Evolutionary conservation across 1,139 yeast species (phyloP).

Genomic region (Kodamaea suecica): DNA sequence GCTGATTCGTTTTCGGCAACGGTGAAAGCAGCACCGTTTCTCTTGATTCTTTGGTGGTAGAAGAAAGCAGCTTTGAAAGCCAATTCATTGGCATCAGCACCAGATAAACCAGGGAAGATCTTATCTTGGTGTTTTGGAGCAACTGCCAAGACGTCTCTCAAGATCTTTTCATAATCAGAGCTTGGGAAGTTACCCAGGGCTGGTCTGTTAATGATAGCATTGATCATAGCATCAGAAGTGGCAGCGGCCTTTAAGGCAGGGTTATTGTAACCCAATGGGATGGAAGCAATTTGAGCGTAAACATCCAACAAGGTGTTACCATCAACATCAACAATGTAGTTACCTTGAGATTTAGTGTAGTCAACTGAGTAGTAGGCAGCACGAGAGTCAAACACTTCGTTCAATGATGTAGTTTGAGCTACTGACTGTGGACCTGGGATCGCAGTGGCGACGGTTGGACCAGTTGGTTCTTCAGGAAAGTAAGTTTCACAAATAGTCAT

Average conservation of each 20-base stretch:
- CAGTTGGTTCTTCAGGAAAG: constrained; percentile 66
- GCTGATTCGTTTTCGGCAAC: constrained; percentile 58
- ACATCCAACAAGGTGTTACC: constrained; percentile 68
- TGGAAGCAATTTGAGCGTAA: constrained; percentile 76
- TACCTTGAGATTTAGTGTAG: constrained; percentile 65
- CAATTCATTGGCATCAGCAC: constrained; percentile 81
- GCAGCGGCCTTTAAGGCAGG: constrained; percentile 65
- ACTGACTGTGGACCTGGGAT: constrained; percentile 66
- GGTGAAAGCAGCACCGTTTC: constrained; percentile 52
- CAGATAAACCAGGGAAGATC: constrained; percentile 75
- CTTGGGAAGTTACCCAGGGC: constrained; percentile 78
- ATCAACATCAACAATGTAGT: constrained; percentile 69
- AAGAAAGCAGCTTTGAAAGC: constrained; percentile 84
- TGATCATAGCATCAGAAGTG: constrained; percentile 58
- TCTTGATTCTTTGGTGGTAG: constrained; percentile 62
- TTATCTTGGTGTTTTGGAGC: constrained; percentile 71
- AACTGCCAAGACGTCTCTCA: constrained; percentile 53
- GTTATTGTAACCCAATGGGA: constrained; percentile 77
- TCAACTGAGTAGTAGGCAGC: constrained; percentile 69
- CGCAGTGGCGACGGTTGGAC: constrained; percentile 51
- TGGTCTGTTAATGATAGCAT: constrained; percentile 71
- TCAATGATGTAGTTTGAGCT: constrained; percentile 45
- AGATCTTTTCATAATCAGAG: constrained; percentile 54
- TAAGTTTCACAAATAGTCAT: constrained; percentile 50
- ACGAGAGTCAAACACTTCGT: constrained; percentile 58